phyloP scores from a whole-genome alignment of 805 yeast genomes.

The Saturnispora kantuleensis region DNA sequence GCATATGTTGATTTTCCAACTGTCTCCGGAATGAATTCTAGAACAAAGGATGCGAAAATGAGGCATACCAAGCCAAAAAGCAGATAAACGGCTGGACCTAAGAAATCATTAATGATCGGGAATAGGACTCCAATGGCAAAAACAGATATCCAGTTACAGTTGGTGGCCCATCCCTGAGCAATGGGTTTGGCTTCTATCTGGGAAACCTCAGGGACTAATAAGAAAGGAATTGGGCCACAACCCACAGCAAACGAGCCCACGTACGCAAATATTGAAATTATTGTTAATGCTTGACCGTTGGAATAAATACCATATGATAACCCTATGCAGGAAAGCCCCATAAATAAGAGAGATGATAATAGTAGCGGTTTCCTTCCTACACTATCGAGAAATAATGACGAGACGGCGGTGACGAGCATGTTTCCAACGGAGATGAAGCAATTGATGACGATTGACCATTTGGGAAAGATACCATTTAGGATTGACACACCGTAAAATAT shows the following conservation, averaged over 20 bases:
- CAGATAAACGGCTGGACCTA: slow-evolving; percentile 76
- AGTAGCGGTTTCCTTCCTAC: slow-evolving; percentile 70
- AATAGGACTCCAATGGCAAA: slow-evolving; percentile 72
- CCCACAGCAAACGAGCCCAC: slow-evolving; percentile 87
- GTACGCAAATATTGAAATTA: slow-evolving; percentile 57
- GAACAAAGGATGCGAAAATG: slow-evolving; percentile 38
- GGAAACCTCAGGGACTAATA: slow-evolving; percentile 81
- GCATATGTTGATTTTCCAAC: slow-evolving; percentile 52
- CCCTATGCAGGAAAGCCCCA: slow-evolving; percentile 55
- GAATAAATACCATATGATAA: slow-evolving; percentile 58
- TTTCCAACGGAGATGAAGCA: slow-evolving; percentile 69
- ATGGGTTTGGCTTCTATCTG: slow-evolving; percentile 68
- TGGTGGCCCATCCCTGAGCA: slow-evolving; percentile 90
- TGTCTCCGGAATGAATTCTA: slow-evolving; percentile 59
- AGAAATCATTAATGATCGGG: slow-evolving; percentile 53
- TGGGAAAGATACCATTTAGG: slow-evolving; percentile 61
- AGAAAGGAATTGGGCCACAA: slow-evolving; percentile 90
- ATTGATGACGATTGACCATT: slow-evolving; percentile 60
- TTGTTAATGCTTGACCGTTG: slow-evolving; percentile 39
- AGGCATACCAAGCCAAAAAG: slow-evolving; percentile 56
- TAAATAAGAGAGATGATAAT: slow-evolving; percentile 50
- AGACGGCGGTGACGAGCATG: slow-evolving; percentile 58
- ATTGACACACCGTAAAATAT: slow-evolving; percentile 89
- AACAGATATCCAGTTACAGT: slow-evolving; percentile 86
- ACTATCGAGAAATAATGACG: slow-evolving; percentile 69